Base-by-base conservation (phyloP, 139 green algal genomes). In the Tetratostichococcus sp. region DNA sequence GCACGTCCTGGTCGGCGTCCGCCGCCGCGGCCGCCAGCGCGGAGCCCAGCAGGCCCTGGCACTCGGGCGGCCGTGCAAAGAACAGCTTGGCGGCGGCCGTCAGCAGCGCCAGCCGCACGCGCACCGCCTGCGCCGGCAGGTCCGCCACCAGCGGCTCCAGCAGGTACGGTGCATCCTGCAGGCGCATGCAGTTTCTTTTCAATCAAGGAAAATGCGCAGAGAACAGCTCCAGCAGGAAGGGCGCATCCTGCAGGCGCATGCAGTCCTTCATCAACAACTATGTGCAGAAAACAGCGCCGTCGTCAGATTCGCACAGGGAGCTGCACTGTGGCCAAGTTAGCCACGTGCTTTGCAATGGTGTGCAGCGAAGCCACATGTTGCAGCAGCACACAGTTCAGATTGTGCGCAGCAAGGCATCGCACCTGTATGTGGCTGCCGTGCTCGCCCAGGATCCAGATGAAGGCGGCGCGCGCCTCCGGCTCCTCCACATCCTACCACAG, bases 391-490 rank as follows among this genome's bases (percentile, higher is more conserved):
- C n/a, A n/a, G n/a, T n/a, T n/a, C n/a, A n/a, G n/a, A n/a, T n/a
- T n/a, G n/a, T n/a, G n/a, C n/a, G n/a, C n/a, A n/a, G n/a, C n/a
- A n/a, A n/a, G n/a, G 30, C 25, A 30, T n/a, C 33, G 22, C 42
- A 92, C 90, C 85, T 88, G 85, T 26, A 97, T 83, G 65, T 84
- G 81, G 0, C 90, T 68, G 0, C 93, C 93, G 80, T 94, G 93
- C 82, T 97, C 87, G 0, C 94, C 95, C 23, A 97, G 74, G 30
- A 98, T 91, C 94, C 94, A 98, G 11, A 97, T 75, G 35, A 96
- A 88, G 1, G 94, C 92, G 26, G 91, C 90, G 4, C 86, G 81
- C 0, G 93, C 94, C n/a, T 87, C 78, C 11, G 92, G 84, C 72
- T 94, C 86, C 25, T 57, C 65, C 5, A 98, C 73, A 1, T 76